Evolutionary conservation across 1,284 basidiomycete genomes (phyloP), one percentile per base, ranked within the genome.

Genomic region (Marasmius sp.): DNA sequence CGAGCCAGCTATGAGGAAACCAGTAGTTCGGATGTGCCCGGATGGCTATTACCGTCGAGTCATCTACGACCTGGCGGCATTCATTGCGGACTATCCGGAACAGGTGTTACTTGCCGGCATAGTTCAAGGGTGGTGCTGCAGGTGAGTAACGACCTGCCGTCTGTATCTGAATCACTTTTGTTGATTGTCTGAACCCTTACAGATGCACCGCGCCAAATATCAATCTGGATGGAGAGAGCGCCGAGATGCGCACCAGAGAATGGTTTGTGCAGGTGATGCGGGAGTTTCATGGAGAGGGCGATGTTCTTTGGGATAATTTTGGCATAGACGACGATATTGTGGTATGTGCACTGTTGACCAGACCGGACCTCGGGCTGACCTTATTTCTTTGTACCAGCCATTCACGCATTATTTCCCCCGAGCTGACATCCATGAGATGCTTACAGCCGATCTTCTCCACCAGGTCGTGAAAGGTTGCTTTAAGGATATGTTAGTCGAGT

Each of bases 401-500:
- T 65, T 62, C 34, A 65, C 61, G 2, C 41, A 51, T 49, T 6
- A 55, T n/a, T 65, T 65, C 45, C 60, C 72, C 69, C 51, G 68
- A 38, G 66, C 67, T 8, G 66, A 75, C 60, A 74, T 75, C 3
- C 68, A 71, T 55, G 63, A 69, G n/a, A 61, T 69, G 22, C 43
- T 75, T 11, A 62, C 72, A 1, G 65, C 68, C 27, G 72, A 75
- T 56, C 58, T 74, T 1, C 65, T 75, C 0, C 75, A 77, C 57
- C 74, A 76, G 58, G 22, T 77, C 14, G 71, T 76, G 61, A 75
- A 76, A 61, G 74, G 75, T 1, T 67, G 71, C 3, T 75, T 75
- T 66, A 75, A 76, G 50, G 72, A 77, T 56, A 58, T 58, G 56
- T 58, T 73, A 1, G 70, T 73, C 0, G 63, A 59, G 0, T 74